These are phyloP conservation scores for Forsythia suspensa DNA, from an alignment of 257 asterid genomes.

Conservation along the genomic window DNA sequence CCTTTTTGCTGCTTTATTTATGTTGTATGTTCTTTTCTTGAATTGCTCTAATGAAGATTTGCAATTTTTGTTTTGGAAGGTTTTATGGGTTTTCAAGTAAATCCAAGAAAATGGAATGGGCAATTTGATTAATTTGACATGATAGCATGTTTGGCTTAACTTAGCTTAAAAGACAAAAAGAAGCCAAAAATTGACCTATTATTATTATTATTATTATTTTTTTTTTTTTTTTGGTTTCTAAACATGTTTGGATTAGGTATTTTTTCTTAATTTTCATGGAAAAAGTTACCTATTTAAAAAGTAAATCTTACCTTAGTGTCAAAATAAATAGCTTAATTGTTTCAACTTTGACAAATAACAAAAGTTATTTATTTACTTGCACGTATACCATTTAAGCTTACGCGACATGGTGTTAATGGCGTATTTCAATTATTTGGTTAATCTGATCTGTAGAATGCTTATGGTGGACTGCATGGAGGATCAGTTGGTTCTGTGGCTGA, in stretches of 20 bases:
- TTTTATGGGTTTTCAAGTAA: neutral
- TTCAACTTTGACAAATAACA: neutral
- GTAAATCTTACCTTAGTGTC: neutral
- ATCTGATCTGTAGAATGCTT: constrained; percentile 46
- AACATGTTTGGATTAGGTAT: neutral
- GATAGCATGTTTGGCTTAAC: neutral
- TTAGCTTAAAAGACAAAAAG: neutral
- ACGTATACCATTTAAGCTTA: neutral
- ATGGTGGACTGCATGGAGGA: constrained; percentile 89
- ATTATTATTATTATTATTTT: too few relatives aligned
- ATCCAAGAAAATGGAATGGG: constrained; percentile 12
- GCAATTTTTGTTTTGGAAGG: neutral
- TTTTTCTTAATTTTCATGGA: too few relatives aligned
- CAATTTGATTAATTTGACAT: neutral
- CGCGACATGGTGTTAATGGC: neutral
- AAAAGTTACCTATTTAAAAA: too few relatives aligned
- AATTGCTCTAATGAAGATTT: neutral
- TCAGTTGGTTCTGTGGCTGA: constrained; percentile 74
- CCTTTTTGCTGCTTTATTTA: neutral
- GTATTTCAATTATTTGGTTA: constrained; percentile 16
- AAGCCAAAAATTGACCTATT: too few relatives aligned
- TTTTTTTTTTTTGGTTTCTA: neutral
- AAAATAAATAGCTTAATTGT: neutral
- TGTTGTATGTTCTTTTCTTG: neutral
- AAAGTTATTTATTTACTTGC: neutral